Base-by-base conservation (phyloP, 352 stramenopile genomes). In the Globisporangium cederbergense region DNA sequence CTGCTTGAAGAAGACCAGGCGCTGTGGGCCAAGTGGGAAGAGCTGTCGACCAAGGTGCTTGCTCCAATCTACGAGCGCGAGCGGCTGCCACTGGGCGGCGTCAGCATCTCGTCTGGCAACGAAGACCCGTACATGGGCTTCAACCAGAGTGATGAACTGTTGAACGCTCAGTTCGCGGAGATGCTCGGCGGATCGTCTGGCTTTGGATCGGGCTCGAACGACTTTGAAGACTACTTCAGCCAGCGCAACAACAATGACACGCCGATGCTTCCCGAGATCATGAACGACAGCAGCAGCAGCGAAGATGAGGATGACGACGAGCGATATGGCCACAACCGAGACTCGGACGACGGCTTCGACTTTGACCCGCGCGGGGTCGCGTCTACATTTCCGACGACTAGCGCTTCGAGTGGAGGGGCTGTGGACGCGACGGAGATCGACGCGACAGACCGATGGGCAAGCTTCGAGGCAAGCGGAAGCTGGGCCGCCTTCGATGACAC, bases 251-350 rank as follows among this genome's bases (percentile, higher is more conserved):
- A 81, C 57, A 75, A 65, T 62, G 84, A 93, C 67, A 89, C 84
- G 49, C 75, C 77, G 1, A 90, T 92, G 81, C 63, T 93, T 18
- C 86, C 86, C 0, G 84, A 91, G 66, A 93, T 93, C 62, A 90
- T 91, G 78, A 85, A 93, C 64, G 83, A 93, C 68, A 95, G 86
- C 70, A 95, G 86, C 74, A 95, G 86, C 71, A 95, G 84, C 55
- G 83, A 93, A 47, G 86, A 95, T 64, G 86, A 95, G 57, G 86
- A 95, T 50, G 69, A 87, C 30, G 79, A 85, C n/a, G 79, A 87
- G 53, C 70, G 83, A 55, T 66, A 64, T 50, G 65, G 64, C 13
- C 46, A 56, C 36, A 53, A 43, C 30, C 49, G 58, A 16, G 30
- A 73, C 53, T 40, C 55, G 32, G 62, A 77, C 28, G 70, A 78